These are phyloP conservation scores for Candida awuae DNA, from an alignment of 805 yeast genomes.

Conservation along the genomic window DNA sequence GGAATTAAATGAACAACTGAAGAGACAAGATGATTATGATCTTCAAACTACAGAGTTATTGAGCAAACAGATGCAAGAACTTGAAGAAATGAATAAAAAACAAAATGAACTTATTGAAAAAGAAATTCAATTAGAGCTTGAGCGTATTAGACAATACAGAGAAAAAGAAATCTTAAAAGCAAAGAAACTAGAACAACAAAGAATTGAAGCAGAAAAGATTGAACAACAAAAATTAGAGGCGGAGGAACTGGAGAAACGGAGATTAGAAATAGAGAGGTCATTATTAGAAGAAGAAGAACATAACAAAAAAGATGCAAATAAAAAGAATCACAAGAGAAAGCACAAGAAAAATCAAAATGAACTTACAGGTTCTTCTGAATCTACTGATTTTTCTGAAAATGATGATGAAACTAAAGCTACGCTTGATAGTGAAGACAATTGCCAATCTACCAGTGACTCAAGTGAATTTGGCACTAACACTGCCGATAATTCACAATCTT, in stretches of 20 bases:
- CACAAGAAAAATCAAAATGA: not conserved
- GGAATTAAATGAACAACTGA: not conserved
- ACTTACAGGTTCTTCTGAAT: not conserved
- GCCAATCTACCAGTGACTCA: too few species aligned
- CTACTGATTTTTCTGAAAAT: not conserved
- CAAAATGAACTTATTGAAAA: constrained; percentile 1
- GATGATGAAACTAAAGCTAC: too few species aligned
- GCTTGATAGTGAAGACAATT: too few species aligned
- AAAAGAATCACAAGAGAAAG: not conserved
- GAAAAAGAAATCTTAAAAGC: too few species aligned
- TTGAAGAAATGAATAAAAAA: constrained; percentile 1
- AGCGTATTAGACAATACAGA: too few species aligned
- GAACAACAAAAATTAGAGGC: not conserved
- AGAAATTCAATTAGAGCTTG: not conserved
- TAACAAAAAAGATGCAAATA: not conserved
- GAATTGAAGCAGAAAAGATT: not conserved
- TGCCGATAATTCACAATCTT: too few species aligned
- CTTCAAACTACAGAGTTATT: not conserved
- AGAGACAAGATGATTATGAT: not conserved
- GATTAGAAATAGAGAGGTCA: not conserved
- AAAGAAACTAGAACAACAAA: too few species aligned
- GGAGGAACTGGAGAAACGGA: not conserved
- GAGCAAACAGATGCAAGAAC: constrained; percentile 1
- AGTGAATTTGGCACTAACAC: too few species aligned
- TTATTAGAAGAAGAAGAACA: not conserved